Evolutionary conservation across 768 basidiomycete genomes (phyloP), one percentile per base, ranked within the genome.

Genomic region (Tylopilus cervinicoccineus): DNA sequence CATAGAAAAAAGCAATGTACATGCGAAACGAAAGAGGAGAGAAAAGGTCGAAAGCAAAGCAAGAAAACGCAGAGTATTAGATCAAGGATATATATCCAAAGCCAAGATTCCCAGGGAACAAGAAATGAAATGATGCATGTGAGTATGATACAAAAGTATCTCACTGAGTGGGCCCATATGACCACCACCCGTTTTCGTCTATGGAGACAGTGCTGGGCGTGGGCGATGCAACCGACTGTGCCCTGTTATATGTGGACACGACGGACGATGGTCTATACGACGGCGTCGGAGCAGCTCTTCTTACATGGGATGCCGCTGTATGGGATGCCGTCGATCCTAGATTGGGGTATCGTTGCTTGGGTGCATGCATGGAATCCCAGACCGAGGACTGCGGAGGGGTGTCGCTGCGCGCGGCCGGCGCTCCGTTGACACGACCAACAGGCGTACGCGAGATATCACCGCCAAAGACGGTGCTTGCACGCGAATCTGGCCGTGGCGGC

Each of bases 141-240:
- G 31, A 22, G 10, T 55, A 52, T 37, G 17, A 13, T 54, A 55
- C 50, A 54, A 17, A 13, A 16, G n/a, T 27, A n/a, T 52, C 42
- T 37, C 38, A 36, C 33, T 17, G 20, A 43, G 33, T 13, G 23
- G 19, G 41, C 34, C 14, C 13, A 37, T 65, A 88, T 57, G 72
- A 70, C 78, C 81, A 92, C 90, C 89, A 93, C 29, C 89, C 90
- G 39, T 92, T 84, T 2, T 81, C 74, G 34, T 79, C 80, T 49
- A 80, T 72, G 1, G 86, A 88, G n/a, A 84, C 82, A 2, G 72
- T 78, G 59, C 90, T 92, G 22, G 81, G 83, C 23, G 89, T 83
- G 8, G 90, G 90, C 2, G 89, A 92, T 13, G 82, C 75, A 17
- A 71, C 62, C 34, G 70, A 67, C 12, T 38, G 57, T 3, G 67